A percentile compares a stretch with the other conserved stretches of the same genome.
These are phyloP conservation scores for Penicillium diatomitis DNA, from an alignment of 495 filamentous ascomycete genomes.

Conservation along the genomic window DNA sequence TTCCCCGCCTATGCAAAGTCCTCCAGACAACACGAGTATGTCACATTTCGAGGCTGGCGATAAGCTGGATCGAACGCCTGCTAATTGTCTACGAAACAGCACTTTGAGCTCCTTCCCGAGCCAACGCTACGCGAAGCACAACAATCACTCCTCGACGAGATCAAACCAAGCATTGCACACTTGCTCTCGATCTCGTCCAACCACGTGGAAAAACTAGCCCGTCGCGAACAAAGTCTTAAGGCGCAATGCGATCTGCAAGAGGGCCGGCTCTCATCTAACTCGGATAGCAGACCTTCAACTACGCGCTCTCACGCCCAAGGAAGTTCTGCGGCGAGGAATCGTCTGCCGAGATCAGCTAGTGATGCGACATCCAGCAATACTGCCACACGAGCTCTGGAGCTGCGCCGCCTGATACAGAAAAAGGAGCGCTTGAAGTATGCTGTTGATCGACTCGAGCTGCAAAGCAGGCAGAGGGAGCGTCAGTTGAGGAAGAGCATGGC, in stretches of 20 bases:
- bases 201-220: conserved; percentile 64
- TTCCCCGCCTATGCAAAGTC: conserved; percentile 62
- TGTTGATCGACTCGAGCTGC: conserved; percentile 61
- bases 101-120: conserved; percentile 72
- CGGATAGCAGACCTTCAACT: conserved; percentile 19
- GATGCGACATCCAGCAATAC: conserved; percentile 40
- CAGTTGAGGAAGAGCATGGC: conserved; percentile 78
- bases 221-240: conserved; percentile 60
- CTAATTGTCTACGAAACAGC: conserved; percentile 31
- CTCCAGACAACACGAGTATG: conserved; percentile 61
- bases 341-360: conserved; percentile 13
- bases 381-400: conserved; percentile 48
- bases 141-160: conserved; percentile 57
- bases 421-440: conserved; percentile 72
- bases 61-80: background rate
- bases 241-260: conserved; percentile 63
- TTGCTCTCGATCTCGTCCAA: conserved; percentile 55
- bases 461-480: conserved; percentile 57
- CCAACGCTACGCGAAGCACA: conserved; percentile 60
- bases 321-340: conserved; percentile 17
- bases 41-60: background rate
- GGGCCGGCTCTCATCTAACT: conserved; percentile 46
- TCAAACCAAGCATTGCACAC: conserved; percentile 61
- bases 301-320: conserved; percentile 13
- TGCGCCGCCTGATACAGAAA: conserved; percentile 60